Percentiles rank a stretch among this genome's conserved stretches.
Evolutionary conservation across 371 early-diverging fungal genomes (phyloP).

Genomic region (Sanchytrium tribonematis): DNA sequence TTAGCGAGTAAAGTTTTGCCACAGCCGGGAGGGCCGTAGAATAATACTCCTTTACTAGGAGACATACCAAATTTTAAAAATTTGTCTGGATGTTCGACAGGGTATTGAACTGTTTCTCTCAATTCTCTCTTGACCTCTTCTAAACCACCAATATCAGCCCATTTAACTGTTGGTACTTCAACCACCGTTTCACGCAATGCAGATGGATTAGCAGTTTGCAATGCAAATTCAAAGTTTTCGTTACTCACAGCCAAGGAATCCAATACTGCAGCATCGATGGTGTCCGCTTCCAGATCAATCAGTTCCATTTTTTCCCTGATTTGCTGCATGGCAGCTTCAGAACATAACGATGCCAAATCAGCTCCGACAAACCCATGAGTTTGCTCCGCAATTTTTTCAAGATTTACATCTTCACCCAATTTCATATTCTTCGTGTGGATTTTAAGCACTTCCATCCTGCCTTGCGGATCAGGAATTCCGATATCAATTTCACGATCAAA

Average conservation of each 20-base stretch:
- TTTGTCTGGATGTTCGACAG: constrained; percentile 98
- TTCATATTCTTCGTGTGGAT: constrained; percentile 99
- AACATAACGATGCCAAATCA: constrained; percentile 95
- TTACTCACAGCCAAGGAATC: constrained; percentile 92
- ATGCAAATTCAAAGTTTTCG: constrained; percentile 91
- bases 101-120: constrained; percentile 98
- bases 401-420: constrained; percentile 84
- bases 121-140: constrained; percentile 96
- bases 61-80: constrained; percentile 99
- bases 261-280: constrained; percentile 89
- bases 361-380: constrained; percentile 98
- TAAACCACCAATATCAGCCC: constrained; percentile 98
- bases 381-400: constrained; percentile 91
- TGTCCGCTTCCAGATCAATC: constrained; percentile 96
- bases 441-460: constrained; percentile 91
- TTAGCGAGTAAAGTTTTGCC: constrained; percentile 99
- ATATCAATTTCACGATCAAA: constrained; percentile 99
- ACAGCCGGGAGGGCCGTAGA: constrained; percentile 99
- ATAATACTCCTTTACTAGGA: constrained; percentile 96
- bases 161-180: constrained; percentile 91
- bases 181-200: constrained; percentile 98
- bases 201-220: constrained; percentile 91
- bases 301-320: constrained; percentile 88
- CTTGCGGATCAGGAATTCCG: constrained; percentile 96
- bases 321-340: constrained; percentile 99